Evolutionary conservation across 495 filamentous ascomycete species (phyloP).

Genomic region (Trichoderma reesei): DNA sequence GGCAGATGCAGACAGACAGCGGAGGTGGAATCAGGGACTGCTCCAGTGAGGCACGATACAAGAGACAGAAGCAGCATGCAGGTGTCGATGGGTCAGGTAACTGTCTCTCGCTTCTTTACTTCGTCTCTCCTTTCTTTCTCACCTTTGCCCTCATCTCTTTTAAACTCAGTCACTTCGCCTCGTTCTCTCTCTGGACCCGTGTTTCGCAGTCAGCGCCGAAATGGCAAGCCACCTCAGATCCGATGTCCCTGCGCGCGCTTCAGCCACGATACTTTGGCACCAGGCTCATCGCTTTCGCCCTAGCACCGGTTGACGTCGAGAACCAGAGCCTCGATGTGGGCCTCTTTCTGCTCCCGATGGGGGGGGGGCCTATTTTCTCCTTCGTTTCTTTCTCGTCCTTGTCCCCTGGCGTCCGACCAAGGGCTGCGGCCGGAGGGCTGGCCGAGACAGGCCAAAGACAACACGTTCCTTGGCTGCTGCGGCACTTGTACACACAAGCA

Average conservation of each 20-base stretch:
- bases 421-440: neutral
- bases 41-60: neutral
- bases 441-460: neutral
- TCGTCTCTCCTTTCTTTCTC: neutral
- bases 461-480: neutral
- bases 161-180: neutral
- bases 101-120: neutral
- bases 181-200: neutral
- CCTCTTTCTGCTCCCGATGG: too few species aligned
- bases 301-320: too few species aligned
- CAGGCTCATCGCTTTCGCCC: too few species aligned
- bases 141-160: neutral
- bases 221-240: neutral
- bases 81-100: neutral
- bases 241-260: too few species aligned
- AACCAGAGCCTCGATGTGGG: too few species aligned
- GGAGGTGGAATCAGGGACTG: neutral
- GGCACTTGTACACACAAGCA: neutral
- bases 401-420: too few species aligned
- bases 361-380: too few species aligned
- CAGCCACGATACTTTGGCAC: too few species aligned
- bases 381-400: too few species aligned
- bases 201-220: neutral
- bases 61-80: neutral
- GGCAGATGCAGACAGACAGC: neutral